phyloP scores from a whole-genome alignment of 1,284 basidiomycete species.

The Phellopilus nigrolimitatus region DNA sequence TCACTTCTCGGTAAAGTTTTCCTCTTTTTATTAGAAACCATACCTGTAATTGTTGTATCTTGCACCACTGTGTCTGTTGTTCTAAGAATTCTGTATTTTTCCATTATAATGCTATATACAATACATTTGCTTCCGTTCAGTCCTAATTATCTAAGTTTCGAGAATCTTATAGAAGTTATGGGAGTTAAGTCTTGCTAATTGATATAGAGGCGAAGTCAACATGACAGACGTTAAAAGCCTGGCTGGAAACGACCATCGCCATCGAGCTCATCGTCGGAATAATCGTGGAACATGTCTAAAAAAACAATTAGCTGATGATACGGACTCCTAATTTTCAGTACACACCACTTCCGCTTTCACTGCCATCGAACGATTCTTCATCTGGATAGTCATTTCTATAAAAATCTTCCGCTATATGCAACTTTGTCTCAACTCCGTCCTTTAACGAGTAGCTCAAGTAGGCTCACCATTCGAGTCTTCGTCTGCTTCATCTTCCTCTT shows the following conservation, averaged over 20 bases:
- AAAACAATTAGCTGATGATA: too few species aligned
- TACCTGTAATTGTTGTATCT: neutral
- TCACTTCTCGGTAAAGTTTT: neutral
- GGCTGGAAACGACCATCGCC: constrained; percentile 9
- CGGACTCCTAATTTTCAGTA: too few species aligned
- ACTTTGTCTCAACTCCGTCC: neutral
- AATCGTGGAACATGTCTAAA: constrained; percentile 42
- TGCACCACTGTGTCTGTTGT: neutral
- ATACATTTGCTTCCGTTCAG: too few species aligned
- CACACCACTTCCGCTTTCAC: constrained; percentile 36
- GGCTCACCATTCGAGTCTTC: constrained; percentile 73
- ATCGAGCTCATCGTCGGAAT: constrained; percentile 37
- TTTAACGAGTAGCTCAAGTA: constrained; percentile 2
- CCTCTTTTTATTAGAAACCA: neutral
- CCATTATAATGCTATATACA: too few species aligned
- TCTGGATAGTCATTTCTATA: constrained; percentile 81
- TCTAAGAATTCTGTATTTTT: neutral
- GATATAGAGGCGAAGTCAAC: neutral
- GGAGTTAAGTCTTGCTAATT: neutral
- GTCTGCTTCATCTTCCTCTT: constrained; percentile 69
- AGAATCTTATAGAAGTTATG: neutral
- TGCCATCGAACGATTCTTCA: constrained; percentile 46
- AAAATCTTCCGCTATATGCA: constrained; percentile 63
- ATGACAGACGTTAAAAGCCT: neutral
- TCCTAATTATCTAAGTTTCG: too few species aligned